A percentile compares a stretch with the other conserved stretches of the same genome.
These are phyloP conservation scores for Groenewaldozyma salmanticensis DNA, from an alignment of 805 yeast genomes.

Conservation along the genomic window DNA sequence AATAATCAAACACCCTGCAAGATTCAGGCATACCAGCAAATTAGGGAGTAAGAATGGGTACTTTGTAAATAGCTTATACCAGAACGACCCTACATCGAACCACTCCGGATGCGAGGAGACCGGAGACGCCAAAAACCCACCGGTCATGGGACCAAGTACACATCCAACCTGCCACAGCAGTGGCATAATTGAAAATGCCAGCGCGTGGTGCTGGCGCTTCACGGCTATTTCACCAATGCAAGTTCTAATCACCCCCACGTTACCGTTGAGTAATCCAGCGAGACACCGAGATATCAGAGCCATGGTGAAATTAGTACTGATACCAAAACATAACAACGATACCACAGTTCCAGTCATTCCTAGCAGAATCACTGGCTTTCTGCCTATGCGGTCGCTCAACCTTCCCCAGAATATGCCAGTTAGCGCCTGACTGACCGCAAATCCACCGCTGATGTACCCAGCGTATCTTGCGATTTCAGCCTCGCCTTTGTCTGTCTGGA, in stretches of 20 bases:
- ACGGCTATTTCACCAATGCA: conserved; percentile 50
- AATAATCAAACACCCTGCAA: conserved; percentile 29
- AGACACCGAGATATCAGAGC: conserved; percentile 45
- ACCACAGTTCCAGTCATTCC: conserved; percentile 47
- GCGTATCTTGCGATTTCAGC: conserved; percentile 51
- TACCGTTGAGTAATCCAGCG: conserved; percentile 54
- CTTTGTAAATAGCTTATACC: conserved; percentile 18
- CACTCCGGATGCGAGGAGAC: conserved; percentile 23
- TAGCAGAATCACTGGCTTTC: conserved; percentile 42
- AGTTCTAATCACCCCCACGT: conserved; percentile 56
- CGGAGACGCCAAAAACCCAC: conserved; percentile 43
- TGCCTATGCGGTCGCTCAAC: conserved; percentile 43
- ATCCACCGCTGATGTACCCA: conserved; percentile 53
- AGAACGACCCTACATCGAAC: conserved; percentile 13
- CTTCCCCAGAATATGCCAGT: conserved; percentile 55
- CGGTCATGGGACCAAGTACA: conserved; percentile 52
- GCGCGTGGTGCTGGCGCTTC: conserved; percentile 48
- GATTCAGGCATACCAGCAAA: conserved; percentile 33
- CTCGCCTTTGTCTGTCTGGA: conserved; percentile 36
- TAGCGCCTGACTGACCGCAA: conserved; percentile 50
- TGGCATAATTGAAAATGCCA: conserved; percentile 55
- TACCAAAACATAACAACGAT: conserved; percentile 43
- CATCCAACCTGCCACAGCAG: conserved; percentile 52
- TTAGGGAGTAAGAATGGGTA: conserved; percentile 48
- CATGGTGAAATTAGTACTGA: conserved; percentile 40